Evolutionary conservation across 148 eudicot species (phyloP).

Genomic region (Fagopyrum tataricum): DNA sequence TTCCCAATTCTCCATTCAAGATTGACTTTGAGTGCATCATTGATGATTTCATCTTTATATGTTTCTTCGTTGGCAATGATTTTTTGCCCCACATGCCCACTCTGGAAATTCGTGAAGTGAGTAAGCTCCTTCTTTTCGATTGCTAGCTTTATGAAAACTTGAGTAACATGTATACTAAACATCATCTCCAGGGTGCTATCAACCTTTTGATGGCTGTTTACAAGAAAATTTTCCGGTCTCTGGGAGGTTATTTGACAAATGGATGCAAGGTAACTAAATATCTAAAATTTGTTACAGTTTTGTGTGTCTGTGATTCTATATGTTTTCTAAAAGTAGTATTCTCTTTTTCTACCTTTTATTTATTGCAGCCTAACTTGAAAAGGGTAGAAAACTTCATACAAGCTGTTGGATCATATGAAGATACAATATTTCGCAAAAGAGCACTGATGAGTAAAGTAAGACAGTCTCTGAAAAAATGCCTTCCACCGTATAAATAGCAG

Average conservation of each 20-base stretch:
- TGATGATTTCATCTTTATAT: constrained; percentile 93
- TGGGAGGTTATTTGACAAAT: constrained; percentile 85
- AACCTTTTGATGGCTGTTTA: constrained; percentile 82
- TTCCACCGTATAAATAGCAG: constrained; percentile 4
- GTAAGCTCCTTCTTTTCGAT: constrained; percentile 16
- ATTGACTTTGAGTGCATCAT: constrained; percentile 77
- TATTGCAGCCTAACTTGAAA: constrained; percentile 57
- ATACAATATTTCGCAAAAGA: constrained; percentile 80
- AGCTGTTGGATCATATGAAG: constrained; percentile 92
- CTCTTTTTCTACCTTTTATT: background rate
- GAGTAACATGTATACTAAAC: background rate
- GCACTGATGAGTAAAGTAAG: constrained; percentile 68
- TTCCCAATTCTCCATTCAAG: constrained; percentile 56
- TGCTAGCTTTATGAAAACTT: background rate
- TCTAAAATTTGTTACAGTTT: background rate
- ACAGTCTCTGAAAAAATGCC: background rate
- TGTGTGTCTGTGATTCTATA: background rate
- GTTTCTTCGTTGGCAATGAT: constrained; percentile 98
- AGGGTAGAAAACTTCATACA: constrained; percentile 85
- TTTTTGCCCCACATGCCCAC: constrained; percentile 99
- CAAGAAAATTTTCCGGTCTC: constrained; percentile 63
- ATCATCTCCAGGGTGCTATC: constrained; percentile 71
- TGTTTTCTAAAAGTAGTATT: background rate
- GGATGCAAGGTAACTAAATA: constrained; percentile 67
- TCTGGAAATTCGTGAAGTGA: constrained; percentile 93